Evolutionary conservation across 2,329 filamentous ascomycete species (phyloP).

Genomic region (Mycocentrospora acerina): DNA sequence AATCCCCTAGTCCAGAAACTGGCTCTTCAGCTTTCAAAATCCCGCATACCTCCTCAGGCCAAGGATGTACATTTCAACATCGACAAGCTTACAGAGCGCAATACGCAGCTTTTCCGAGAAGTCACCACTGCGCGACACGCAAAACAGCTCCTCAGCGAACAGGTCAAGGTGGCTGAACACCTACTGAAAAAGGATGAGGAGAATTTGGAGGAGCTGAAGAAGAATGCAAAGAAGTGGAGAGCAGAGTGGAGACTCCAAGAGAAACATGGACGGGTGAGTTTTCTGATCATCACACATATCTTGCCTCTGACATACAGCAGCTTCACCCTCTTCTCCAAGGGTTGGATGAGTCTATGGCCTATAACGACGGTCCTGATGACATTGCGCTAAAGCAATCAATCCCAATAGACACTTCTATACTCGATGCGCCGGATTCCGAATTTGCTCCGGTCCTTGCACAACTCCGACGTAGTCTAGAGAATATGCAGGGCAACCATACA

Average conservation of each 20-base stretch:
- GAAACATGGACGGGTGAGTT: slow-evolving; percentile 30
- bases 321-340: slow-evolving; percentile 37
- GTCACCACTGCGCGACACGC: slow-evolving; percentile 64
- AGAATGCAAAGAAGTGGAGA: slow-evolving; percentile 31
- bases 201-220: slow-evolving; percentile 30
- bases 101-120: slow-evolving; percentile 48
- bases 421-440: slow-evolving; percentile 35
- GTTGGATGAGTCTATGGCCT: slow-evolving; percentile 11
- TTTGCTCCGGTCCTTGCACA: slow-evolving; percentile 39
- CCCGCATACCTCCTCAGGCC: slow-evolving; percentile 66
- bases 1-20: slow-evolving; percentile 58
- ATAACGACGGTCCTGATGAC: slow-evolving; percentile 34
- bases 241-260: slow-evolving; percentile 34
- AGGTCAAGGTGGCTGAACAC: slow-evolving; percentile 58
- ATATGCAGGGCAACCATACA: slow-evolving; percentile 41
- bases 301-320: slow-evolving; percentile 24
- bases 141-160: slow-evolving; percentile 60
- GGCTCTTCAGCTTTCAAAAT: slow-evolving; percentile 57
- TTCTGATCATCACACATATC: slow-evolving; percentile 5
- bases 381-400: slow-evolving; percentile 28
- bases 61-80: slow-evolving; percentile 61
- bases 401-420: slow-evolving; percentile 15
- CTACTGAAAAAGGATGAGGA: slow-evolving; percentile 30
- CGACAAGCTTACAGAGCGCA: slow-evolving; percentile 64
- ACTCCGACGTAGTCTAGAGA: slow-evolving; percentile 41